Evolutionary conservation across 306 rosid genomes (phyloP).

Genomic region (Albizia julibrissin): DNA sequence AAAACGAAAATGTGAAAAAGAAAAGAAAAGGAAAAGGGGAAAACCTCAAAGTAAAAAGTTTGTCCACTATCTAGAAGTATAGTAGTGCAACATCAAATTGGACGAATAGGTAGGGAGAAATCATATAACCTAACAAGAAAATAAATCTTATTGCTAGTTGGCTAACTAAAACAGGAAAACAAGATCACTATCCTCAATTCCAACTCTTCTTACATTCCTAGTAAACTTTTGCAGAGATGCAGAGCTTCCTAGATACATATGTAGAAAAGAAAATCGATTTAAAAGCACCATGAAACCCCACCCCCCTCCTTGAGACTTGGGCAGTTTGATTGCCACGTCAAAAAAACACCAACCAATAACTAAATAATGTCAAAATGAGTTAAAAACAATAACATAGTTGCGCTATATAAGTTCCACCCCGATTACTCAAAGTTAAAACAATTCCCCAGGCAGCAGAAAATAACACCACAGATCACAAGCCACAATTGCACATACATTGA

Average conservation of each 20-base stretch:
- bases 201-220: not conserved
- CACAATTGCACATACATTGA: not conserved
- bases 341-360: not conserved
- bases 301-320: not conserved
- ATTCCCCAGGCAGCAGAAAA: not conserved
- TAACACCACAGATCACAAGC: not conserved
- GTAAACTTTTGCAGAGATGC: not conserved
- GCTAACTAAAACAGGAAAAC: slow-evolving; percentile 4
- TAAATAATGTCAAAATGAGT: not conserved
- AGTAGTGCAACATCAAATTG: slow-evolving; percentile 24
- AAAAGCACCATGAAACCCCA: not conserved
- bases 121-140: slow-evolving; percentile 24
- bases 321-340: not conserved
- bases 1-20: slow-evolving; percentile 60
- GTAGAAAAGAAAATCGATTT: not conserved
- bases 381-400: not conserved
- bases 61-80: slow-evolving; percentile 37
- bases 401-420: slow-evolving; percentile 1
- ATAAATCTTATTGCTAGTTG: not conserved
- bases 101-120: slow-evolving; percentile 16
- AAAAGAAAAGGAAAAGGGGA: slow-evolving; percentile 35
- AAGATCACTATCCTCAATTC: not conserved
- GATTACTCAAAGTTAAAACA: not conserved
- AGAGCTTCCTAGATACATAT: not conserved
- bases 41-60: slow-evolving; percentile 35